Evolutionary conservation across 148 eudicot species (phyloP).

Genomic region (Chenopodium berlandieri): DNA sequence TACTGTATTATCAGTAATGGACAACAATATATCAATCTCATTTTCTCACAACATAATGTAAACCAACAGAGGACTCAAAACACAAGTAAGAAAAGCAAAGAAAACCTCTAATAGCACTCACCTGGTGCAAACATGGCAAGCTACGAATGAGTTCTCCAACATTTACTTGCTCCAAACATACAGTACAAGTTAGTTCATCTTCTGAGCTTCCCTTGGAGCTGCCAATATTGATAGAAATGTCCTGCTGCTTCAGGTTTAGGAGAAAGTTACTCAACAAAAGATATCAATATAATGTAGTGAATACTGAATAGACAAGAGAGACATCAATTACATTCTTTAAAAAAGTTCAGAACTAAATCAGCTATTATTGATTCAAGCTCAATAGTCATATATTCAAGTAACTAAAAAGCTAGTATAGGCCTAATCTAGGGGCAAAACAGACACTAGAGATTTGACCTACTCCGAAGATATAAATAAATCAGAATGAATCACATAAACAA

Average conservation of each 20-base stretch:
- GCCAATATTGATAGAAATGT: slow-evolving; percentile 38
- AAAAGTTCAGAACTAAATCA: neutral
- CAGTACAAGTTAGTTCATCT: slow-evolving; percentile 84
- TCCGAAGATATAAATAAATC: neutral
- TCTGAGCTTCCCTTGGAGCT: slow-evolving; percentile 43
- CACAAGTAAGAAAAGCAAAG: neutral
- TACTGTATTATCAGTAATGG: too few species aligned
- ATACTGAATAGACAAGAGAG: too few species aligned
- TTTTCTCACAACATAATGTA: too few species aligned
- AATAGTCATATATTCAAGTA: neutral
- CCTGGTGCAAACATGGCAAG: slow-evolving; percentile 98
- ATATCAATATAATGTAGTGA: neutral
- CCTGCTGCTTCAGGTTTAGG: slow-evolving; percentile 53
- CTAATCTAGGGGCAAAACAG: neutral
- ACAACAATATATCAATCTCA: too few species aligned
- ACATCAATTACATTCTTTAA: neutral
- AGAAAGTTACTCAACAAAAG: slow-evolving; percentile 9
- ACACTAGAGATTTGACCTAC: neutral
- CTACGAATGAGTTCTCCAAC: slow-evolving; percentile 80
- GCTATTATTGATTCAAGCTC: neutral
- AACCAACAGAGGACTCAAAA: neutral
- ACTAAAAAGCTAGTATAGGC: neutral
- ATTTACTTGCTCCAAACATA: slow-evolving; percentile 92
- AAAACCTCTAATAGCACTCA: slow-evolving; percentile 12
- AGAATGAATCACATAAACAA: neutral